phyloP scores from a whole-genome alignment of 2,329 filamentous ascomycete genomes.

The Epichloe baconii region DNA sequence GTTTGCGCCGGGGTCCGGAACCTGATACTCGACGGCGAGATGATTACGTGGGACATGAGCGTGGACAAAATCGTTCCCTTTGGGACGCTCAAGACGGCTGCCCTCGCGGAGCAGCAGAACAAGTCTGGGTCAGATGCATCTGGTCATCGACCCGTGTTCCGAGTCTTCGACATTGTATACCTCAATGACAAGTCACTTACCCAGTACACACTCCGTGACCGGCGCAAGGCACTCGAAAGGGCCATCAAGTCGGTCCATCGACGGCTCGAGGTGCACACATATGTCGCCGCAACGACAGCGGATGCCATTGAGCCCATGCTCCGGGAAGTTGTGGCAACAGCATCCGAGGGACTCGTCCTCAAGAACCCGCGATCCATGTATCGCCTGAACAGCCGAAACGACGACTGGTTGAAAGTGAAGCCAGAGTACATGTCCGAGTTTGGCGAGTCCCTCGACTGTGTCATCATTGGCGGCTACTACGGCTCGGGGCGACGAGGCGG shows the following conservation, averaged over 20 bases:
- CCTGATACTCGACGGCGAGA: constrained; percentile 89
- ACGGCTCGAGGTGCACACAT: constrained; percentile 71
- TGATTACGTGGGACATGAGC: constrained; percentile 94
- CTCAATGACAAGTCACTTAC: constrained; percentile 73
- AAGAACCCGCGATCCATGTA: constrained; percentile 90
- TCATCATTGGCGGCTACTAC: constrained; percentile 86
- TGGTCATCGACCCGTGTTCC: constrained; percentile 56
- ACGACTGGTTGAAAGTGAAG: constrained; percentile 98
- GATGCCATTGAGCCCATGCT: constrained; percentile 68
- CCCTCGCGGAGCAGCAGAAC: constrained; percentile 59
- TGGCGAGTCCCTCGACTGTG: constrained; percentile 80
- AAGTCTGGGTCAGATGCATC: constrained; percentile 38
- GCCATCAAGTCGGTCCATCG: constrained; percentile 58
- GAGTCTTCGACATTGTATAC: constrained; percentile 83
- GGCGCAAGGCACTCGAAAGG: constrained; percentile 59
- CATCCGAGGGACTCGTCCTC: constrained; percentile 79
- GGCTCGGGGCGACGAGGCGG: constrained; percentile 79
- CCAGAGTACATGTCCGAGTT: constrained; percentile 97
- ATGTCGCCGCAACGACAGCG: constrained; percentile 50
- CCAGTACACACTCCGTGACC: constrained; percentile 69
- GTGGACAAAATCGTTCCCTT: constrained; percentile 78
- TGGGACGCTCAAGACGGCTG: constrained; percentile 85
- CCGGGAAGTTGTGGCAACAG: constrained; percentile 70
- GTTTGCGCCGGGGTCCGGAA: constrained; percentile 67
- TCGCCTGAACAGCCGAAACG: constrained; percentile 74